Percentiles rank a stretch among this genome's conserved stretches.
Conservation (phyloP, 305 asterid species). For the Andrographis paniculata region DNA sequence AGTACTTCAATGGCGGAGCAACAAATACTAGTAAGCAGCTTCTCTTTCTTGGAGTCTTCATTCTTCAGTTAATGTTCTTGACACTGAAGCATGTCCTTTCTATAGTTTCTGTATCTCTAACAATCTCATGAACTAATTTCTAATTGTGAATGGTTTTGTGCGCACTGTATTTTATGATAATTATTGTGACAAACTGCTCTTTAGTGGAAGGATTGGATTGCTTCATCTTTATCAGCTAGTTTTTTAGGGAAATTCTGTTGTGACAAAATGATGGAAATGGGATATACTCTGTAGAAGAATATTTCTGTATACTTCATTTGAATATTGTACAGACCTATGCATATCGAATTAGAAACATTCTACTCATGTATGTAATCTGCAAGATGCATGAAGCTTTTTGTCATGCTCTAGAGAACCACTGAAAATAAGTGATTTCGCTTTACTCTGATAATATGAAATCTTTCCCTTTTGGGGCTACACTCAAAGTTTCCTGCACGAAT, state of each 20-base stretch:
- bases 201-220: background rate
- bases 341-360: too few species aligned
- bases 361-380: too few species aligned
- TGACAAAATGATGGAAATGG: too few species aligned
- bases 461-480: too few species aligned
- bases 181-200: background rate
- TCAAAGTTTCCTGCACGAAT: constrained; percentile 9
- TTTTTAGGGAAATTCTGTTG: background rate
- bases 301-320: too few species aligned
- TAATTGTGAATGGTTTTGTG: constrained; percentile 10
- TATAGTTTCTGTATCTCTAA: constrained; percentile 12
- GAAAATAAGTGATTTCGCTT: too few species aligned
- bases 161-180: background rate
- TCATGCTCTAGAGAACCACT: too few species aligned
- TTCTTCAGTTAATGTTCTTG: background rate
- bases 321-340: too few species aligned
- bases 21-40: constrained; percentile 72
- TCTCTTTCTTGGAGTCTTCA: constrained; percentile 15
- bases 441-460: constrained; percentile 2
- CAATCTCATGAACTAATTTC: constrained; percentile 15
- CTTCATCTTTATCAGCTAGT: background rate
- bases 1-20: constrained; percentile 82
- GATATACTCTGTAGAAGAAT: too few species aligned
- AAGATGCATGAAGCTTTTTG: too few species aligned
- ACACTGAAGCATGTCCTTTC: constrained; percentile 3